Evolutionary conservation across 2,329 filamentous ascomycete genomes (phyloP), one percentile per base, ranked within the genome.

Genomic region (Hortaea sp.): DNA sequence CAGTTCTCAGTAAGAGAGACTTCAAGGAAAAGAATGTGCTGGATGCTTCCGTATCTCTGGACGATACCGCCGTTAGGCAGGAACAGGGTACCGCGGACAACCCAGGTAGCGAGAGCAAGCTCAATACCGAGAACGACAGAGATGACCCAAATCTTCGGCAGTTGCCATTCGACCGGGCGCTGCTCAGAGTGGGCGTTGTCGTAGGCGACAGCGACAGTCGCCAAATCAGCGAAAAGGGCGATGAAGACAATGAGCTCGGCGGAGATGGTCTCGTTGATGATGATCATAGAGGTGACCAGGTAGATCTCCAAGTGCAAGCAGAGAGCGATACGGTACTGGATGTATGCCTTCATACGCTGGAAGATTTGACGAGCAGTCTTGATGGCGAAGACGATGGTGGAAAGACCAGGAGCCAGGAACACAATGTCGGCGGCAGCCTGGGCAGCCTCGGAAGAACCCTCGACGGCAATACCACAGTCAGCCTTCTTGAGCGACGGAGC

Each of bases 131-230:
- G 76, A 49, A 84, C 69, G 54, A 84, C 72, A 51, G 77, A 82
- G 60, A 88, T 85, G 55, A 87, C 75, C 84, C 83, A 87, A 63
- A 87, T 87, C 75, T 87, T 88, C 53, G 83, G 82, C 53, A 88
- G 66, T 69, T 88, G 84, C 84, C 84, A 88, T 66, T 87, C 83
- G 58, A 87, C 84, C 10, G 84, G 84, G 35, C 83, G 79, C 50
- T 74, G 74, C 62, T 88, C 84, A 58, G 80, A 85, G 70, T 85
- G 80, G 41, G 84, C 84, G 64, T 87, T 86, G 63, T 88, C 84
- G 70, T 87, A 87, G 42, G 84, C 84, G 48, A 87, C 79, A 49
- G 84, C 84, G 54, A 88, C 84, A 52, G 84, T 88, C 50, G 84
- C 84, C 68, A 88, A 70, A 76, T 88, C 84, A 56, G 84, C 84